Base-by-base conservation (phyloP, 1,284 basidiomycete genomes). In the Meira nashicola region DNA sequence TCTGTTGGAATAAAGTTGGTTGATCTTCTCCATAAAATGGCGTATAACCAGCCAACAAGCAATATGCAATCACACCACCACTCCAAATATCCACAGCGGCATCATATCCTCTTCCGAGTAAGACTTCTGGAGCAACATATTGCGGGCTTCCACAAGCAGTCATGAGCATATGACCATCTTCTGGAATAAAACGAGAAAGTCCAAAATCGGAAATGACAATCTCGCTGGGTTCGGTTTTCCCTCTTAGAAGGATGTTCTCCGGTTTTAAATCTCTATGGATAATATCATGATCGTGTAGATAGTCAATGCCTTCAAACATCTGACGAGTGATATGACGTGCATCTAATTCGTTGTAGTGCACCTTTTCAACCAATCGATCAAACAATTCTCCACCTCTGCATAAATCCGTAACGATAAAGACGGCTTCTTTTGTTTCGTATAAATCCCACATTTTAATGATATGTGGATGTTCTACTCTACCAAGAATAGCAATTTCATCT, bases 151-250 rank as follows among this genome's bases (percentile, higher is more conserved):
- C 75, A 55, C 75, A 77, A 2, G 75, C 74, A 9, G 73, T 76
- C 63, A 77, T 68, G 43, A 78, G 61, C 5, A 76, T 62, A 48
- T 48, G 46, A 6, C 68, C 71, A 19, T 77, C 72, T 2, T 70
- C 67, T 0, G 73, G 71, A 44, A 77, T 73, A 51, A 78, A 68
- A 37, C 69, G 63, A 6, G 70, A 73, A 2, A 78, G 66, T n/a
- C 75, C 75, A 62, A 78, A 78, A 57, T 77, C 76, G 19, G 72
- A 73, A 46, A 78, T 76, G 53, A 71, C 73, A 17, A 78, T 63
- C 39, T 72, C 59, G 47, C 67, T 68, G 0, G 68, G 65, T 17
- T 71, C 71, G 15, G 63, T 49, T 50, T 64, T 66, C 50, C 71
- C 63, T 40, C 66, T 60, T 21, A 78, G 51, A 0, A 78, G 66